Percentiles rank a stretch among this genome's conserved stretches.
Evolutionary conservation across 2,329 filamentous ascomycete species (phyloP).

Genomic region (Escovopsis sp.): DNA sequence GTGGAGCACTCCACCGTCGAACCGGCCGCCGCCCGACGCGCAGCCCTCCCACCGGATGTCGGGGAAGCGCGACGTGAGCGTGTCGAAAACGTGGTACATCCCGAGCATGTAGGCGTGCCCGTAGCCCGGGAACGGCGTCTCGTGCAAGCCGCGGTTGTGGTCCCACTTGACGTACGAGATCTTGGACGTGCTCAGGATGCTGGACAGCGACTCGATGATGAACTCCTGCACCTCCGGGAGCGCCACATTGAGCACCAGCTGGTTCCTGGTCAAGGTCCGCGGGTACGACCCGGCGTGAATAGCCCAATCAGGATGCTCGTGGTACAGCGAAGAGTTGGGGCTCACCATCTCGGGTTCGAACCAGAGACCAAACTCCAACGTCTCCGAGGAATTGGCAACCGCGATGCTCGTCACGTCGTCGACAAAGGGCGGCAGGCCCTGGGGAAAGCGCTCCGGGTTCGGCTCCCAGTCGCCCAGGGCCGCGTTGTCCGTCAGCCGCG

Average conservation of each 20-base stretch:
- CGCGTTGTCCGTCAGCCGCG: slow-evolving; percentile 39
- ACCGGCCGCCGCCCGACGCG: slow-evolving; percentile 48
- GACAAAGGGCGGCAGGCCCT: slow-evolving; percentile 38
- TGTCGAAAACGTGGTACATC: slow-evolving; percentile 46
- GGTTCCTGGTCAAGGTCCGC: slow-evolving; percentile 39
- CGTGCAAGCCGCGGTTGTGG: slow-evolving; percentile 50
- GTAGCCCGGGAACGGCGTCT: slow-evolving; percentile 36
- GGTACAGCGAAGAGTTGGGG: slow-evolving; percentile 44
- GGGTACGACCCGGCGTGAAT: slow-evolving; percentile 41
- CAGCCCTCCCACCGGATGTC: slow-evolving; percentile 53
- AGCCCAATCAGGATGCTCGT: slow-evolving; percentile 49
- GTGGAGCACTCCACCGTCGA: slow-evolving; percentile 47
- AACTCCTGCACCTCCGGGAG: slow-evolving; percentile 48
- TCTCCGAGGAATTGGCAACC: slow-evolving; percentile 28
- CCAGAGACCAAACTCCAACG: slow-evolving; percentile 49
- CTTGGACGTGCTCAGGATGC: slow-evolving; percentile 36
- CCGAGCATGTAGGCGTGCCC: slow-evolving; percentile 49
- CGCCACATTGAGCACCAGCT: slow-evolving; percentile 47
- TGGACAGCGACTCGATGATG: slow-evolving; percentile 40
- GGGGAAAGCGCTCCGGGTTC: slow-evolving; percentile 43
- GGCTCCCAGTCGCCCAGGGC: slow-evolving; percentile 50
- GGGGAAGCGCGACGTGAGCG: slow-evolving; percentile 43
- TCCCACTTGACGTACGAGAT: slow-evolving; percentile 55
- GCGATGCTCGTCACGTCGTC: slow-evolving; percentile 34
- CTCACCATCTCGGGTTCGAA: slow-evolving; percentile 57